Evolutionary conservation across 2,329 filamentous ascomycete species (phyloP), one percentile per base, ranked within the genome.

Genomic region (Helotiales sp.): DNA sequence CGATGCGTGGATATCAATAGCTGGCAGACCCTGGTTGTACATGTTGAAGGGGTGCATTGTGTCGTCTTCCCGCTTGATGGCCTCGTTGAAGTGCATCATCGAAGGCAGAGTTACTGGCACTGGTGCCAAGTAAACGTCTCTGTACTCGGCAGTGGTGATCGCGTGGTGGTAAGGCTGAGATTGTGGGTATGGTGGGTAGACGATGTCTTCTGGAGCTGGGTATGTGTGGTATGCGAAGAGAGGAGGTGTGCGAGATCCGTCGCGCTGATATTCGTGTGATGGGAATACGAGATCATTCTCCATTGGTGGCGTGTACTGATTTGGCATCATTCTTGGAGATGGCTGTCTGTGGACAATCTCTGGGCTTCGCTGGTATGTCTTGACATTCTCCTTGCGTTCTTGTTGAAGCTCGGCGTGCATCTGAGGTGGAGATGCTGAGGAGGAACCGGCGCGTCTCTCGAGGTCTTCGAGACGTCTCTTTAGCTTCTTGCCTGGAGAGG

Each of bases 381-480:
- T 52, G 19, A 52, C 31, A 24, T 52, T 54, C 61, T 66, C 62
- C 57, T 65, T 64, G 42, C 62, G 54, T 56, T 64, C 62, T 49
- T 68, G 67, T 74, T 82, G 66, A 27, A 70, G 74, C 71, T 82
- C 77, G 29, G 75, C 76, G 58, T 80, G 78, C 60, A 73, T 73
- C 69, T 81, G 79, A 67, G 82, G 80, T 55, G 81, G 81, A 48
- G 80, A 83, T 71, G 76, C 81, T 66, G 78, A 83, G 69, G 75
- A 80, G 63, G 85, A 77, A 46, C 87, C 88, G 58, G 90, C 90
- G 65, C 89, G 83, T 71, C 88, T 85, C 81, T 93, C 90, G 67
- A 93, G 83, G 71, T 93, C 90, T 79, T 93, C 89, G 71, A 95
- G 81, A 70, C 90, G 87, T 79, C 88, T 89, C 88, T 95, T 93